phyloP scores from a whole-genome alignment of 1,284 basidiomycete genomes.

The Quambalaria eucalypti region DNA sequence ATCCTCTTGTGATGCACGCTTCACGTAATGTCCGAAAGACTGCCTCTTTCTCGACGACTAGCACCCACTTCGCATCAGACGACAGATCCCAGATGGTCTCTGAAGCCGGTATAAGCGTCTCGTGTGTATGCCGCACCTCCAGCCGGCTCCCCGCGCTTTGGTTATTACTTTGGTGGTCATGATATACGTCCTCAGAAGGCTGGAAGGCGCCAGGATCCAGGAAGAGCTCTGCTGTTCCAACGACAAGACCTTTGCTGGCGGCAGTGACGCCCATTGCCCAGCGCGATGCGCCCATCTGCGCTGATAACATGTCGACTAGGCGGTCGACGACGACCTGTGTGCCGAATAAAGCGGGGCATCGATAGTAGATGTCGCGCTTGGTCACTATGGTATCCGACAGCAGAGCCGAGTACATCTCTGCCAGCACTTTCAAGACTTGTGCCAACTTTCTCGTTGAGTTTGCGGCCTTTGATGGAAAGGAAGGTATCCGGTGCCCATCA shows the following conservation, averaged over 20 bases:
- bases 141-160: background rate
- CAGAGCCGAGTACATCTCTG: background rate
- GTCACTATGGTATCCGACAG: background rate
- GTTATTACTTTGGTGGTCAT: no score
- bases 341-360: slow-evolving; percentile 17
- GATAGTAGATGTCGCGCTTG: slow-evolving; percentile 33
- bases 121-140: background rate
- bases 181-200: no score
- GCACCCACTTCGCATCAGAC: slow-evolving; percentile 10
- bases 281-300: slow-evolving; percentile 7
- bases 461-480: no score
- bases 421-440: no score
- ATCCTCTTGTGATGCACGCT: background rate
- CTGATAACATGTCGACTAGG: slow-evolving; percentile 11
- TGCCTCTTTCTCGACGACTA: slow-evolving; percentile 40
- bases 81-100: slow-evolving; percentile 3
- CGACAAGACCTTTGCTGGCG: slow-evolving; percentile 19
- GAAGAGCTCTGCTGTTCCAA: slow-evolving; percentile 2
- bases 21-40: slow-evolving; percentile 19
- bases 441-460: no score
- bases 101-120: slow-evolving; percentile 12
- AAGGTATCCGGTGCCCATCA: no score
- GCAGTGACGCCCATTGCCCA: slow-evolving; percentile 22
- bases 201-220: background rate
- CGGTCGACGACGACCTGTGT: slow-evolving; percentile 22